Conservation (phyloP, 1,139 yeast genomes). For the Pichia sp. region DNA sequence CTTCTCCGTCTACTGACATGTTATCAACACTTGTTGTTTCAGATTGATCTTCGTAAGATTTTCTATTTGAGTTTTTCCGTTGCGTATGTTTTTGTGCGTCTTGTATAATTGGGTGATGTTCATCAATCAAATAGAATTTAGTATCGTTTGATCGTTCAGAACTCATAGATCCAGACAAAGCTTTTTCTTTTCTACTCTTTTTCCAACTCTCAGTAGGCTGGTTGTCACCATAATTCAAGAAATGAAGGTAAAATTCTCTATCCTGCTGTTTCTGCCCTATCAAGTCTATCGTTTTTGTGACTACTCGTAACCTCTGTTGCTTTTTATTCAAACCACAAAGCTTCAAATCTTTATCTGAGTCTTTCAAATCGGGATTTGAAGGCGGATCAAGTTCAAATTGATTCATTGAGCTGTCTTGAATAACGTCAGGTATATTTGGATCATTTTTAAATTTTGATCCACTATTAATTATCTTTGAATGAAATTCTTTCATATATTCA, state of each 20-base stretch:
- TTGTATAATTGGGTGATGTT: too few relatives aligned
- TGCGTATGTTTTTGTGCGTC: too few relatives aligned
- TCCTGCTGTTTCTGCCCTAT: slow-evolving; percentile 1
- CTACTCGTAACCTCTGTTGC: background rate
- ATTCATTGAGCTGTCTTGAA: slow-evolving; percentile 21
- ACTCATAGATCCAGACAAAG: too few relatives aligned
- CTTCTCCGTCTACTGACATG: background rate
- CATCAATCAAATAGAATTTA: too few relatives aligned
- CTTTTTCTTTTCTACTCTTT: too few relatives aligned
- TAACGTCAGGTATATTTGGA: slow-evolving; percentile 17
- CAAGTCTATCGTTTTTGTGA: background rate
- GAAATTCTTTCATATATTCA: background rate
- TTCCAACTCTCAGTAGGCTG: too few relatives aligned
- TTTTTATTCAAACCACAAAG: slow-evolving; percentile 1
- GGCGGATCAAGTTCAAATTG: slow-evolving; percentile 13
- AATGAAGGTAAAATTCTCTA: background rate
- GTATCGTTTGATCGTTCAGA: too few relatives aligned
- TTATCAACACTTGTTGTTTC: background rate
- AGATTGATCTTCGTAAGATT: background rate
- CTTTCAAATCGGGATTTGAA: slow-evolving; percentile 6
- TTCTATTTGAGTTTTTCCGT: too few relatives aligned
- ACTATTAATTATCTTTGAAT: background rate
- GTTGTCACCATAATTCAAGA: too few relatives aligned
- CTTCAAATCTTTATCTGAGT: slow-evolving; percentile 1
- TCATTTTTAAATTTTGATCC: slow-evolving; percentile 7